Percentiles rank a stretch among this genome's conserved stretches.
phyloP scores from a whole-genome alignment of 148 eudicot species.

The Amaranthus palmeri region DNA sequence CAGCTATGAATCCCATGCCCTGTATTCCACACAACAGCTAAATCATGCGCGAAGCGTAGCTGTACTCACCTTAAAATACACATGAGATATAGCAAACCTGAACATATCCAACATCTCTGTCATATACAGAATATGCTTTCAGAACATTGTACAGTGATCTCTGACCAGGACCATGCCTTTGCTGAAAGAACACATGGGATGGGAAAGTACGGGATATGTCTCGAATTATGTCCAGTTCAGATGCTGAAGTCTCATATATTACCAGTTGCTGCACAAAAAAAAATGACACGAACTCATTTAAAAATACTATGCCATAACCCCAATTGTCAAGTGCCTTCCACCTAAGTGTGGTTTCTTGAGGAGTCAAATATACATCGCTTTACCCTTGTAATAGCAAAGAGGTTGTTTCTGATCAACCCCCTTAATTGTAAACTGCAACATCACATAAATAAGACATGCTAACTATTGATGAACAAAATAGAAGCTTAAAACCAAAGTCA shows the following conservation, averaged over 20 bases:
- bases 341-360: no score
- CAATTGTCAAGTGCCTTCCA: no score
- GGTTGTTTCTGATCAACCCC: no score
- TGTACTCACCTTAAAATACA: slow-evolving; percentile 1
- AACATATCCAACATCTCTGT: slow-evolving; percentile 97
- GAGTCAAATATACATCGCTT: no score
- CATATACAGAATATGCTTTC: slow-evolving; percentile 97
- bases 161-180: slow-evolving; percentile 99
- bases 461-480: no score
- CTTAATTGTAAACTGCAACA: no score
- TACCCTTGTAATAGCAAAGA: no score
- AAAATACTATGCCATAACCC: no score
- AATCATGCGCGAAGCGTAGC: slow-evolving; percentile 1
- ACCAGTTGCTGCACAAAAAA: slow-evolving; percentile 80
- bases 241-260: slow-evolving; percentile 91
- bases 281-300: no score
- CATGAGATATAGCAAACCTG: slow-evolving; percentile 51
- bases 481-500: no score
- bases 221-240: slow-evolving; percentile 91
- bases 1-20: slow-evolving; percentile 99
- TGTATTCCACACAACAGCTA: slow-evolving; percentile 29
- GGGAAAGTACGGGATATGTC: slow-evolving; percentile 99
- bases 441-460: no score
- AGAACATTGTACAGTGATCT: slow-evolving; percentile 96
- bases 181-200: slow-evolving; percentile 95